Conservation (phyloP, 371 early-diverging fungal species). For the Gilbertella persicaria region DNA sequence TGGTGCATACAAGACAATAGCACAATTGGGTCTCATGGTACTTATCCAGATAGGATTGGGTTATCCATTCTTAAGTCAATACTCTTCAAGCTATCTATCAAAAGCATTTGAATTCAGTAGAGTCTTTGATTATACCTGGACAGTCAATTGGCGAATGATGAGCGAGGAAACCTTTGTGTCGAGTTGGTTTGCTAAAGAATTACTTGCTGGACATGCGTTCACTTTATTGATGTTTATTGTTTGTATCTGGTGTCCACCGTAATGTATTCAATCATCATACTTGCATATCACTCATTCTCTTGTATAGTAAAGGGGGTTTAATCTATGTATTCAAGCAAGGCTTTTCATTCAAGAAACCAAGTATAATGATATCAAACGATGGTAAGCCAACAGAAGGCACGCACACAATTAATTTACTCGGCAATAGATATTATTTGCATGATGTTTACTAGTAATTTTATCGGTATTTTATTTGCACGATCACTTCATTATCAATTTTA, state of each 20-base stretch:
- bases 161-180: slow-evolving; percentile 68
- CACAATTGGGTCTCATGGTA: slow-evolving; percentile 46
- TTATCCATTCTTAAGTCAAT: slow-evolving; percentile 68
- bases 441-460: slow-evolving; percentile 83
- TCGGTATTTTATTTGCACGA: slow-evolving; percentile 87
- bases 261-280: slow-evolving; percentile 5
- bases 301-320: slow-evolving; percentile 54
- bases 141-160: slow-evolving; percentile 93
- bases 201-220: slow-evolving; percentile 63
- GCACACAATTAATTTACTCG: slow-evolving; percentile 16
- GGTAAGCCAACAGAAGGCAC: slow-evolving; percentile 24
- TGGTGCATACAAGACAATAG: slow-evolving; percentile 55
- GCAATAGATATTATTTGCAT: slow-evolving; percentile 61
- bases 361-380: slow-evolving; percentile 31
- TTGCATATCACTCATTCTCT: neutral
- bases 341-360: slow-evolving; percentile 23
- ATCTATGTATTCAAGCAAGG: slow-evolving; percentile 46
- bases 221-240: slow-evolving; percentile 64
- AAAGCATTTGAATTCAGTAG: slow-evolving; percentile 88
- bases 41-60: slow-evolving; percentile 66
- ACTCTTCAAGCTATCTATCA: slow-evolving; percentile 67
- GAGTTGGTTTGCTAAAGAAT: slow-evolving; percentile 51
- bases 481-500: slow-evolving; percentile 95
- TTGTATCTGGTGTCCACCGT: slow-evolving; percentile 55
- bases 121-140: slow-evolving; percentile 87